These are phyloP conservation scores for Ephemerocybe angulata DNA, from an alignment of 768 basidiomycete genomes.

Conservation along the genomic window DNA sequence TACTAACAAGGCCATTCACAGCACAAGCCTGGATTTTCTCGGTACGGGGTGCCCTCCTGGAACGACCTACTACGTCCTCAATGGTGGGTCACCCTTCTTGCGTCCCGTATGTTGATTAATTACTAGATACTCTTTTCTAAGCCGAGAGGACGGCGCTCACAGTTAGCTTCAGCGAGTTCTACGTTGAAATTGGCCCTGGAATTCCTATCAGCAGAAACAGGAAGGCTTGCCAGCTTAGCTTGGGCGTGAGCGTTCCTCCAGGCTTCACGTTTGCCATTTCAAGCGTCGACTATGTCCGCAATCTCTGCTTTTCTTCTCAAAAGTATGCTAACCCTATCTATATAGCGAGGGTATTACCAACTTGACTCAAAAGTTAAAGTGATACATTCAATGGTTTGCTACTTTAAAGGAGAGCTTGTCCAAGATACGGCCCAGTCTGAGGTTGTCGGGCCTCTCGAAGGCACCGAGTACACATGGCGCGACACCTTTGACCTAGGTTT, in stretches of 20 bases:
- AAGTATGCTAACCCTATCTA: no score
- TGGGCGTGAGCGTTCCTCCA: slow-evolving; percentile 13
- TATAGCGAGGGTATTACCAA: slow-evolving; percentile 24
- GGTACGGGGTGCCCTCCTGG: slow-evolving; percentile 22
- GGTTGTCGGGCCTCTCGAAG: slow-evolving; percentile 18
- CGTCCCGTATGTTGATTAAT: neutral
- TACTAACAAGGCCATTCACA: no score
- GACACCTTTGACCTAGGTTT: slow-evolving; percentile 24
- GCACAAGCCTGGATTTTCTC: no score
- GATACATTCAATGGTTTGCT: slow-evolving; percentile 21
- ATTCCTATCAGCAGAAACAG: slow-evolving; percentile 8
- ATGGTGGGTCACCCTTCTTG: neutral
- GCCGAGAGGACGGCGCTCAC: slow-evolving; percentile 1
- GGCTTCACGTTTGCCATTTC: slow-evolving; percentile 18
- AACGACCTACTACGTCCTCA: slow-evolving; percentile 14
- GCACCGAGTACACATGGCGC: slow-evolving; percentile 24
- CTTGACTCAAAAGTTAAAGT: slow-evolving; percentile 21
- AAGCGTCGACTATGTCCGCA: slow-evolving; percentile 16
- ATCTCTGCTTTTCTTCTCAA: no score
- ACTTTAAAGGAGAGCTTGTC: slow-evolving; percentile 21
- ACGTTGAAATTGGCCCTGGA: neutral
- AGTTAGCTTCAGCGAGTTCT: slow-evolving; percentile 4
- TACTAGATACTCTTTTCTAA: neutral
- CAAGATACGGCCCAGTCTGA: slow-evolving; percentile 23
- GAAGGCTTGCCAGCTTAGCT: slow-evolving; percentile 14